Evolutionary conservation across 2,329 filamentous ascomycete species (phyloP).

Genomic region (Fusarium secorum): DNA sequence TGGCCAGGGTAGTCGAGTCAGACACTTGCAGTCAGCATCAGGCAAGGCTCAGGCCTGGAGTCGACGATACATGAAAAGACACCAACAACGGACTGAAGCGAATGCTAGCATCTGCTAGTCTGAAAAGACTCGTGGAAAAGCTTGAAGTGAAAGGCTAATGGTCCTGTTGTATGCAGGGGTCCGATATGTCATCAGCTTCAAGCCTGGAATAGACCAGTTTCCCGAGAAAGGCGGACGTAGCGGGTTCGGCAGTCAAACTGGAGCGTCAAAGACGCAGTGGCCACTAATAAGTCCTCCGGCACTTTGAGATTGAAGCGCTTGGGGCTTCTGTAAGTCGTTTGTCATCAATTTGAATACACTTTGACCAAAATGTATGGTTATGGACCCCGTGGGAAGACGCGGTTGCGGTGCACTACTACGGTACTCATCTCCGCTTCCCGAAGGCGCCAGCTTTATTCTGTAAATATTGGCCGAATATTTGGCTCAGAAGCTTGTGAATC

Average conservation of each 20-base stretch:
- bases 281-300: background rate
- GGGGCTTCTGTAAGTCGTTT: background rate
- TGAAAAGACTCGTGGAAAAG: background rate
- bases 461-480: background rate
- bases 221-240: constrained; percentile 11
- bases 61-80: background rate
- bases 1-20: background rate
- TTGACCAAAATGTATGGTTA: background rate
- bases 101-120: background rate
- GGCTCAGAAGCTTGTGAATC: background rate
- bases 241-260: constrained; percentile 24
- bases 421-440: background rate
- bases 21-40: background rate
- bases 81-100: background rate
- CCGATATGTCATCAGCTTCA: constrained; percentile 17
- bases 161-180: constrained; percentile 21
- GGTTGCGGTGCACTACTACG: background rate
- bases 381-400: background rate
- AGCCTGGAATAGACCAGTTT: constrained; percentile 5
- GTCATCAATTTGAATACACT: background rate
- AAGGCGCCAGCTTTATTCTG: background rate
- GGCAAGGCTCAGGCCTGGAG: background rate
- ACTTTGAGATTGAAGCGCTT: background rate
- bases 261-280: constrained; percentile 1
- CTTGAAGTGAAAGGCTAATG: background rate